Evolutionary conservation across 192 early-diverging fungal genomes (phyloP), one percentile per base, ranked within the genome.

Genomic region (Funneliformis geosporum): DNA sequence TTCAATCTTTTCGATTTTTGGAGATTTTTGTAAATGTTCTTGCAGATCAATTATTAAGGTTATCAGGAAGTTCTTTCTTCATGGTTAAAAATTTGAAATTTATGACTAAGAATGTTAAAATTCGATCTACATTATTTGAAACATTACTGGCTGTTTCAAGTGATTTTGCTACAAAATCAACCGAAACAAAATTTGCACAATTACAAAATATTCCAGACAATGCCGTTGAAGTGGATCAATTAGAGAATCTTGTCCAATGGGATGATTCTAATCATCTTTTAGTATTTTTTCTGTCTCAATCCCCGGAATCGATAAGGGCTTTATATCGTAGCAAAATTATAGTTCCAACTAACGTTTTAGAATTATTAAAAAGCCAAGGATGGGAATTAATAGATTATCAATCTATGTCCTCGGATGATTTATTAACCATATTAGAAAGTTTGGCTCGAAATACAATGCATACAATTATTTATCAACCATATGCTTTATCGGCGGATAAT

Each of bases 251-350:
- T 23, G 73, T 60, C 5, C 73, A 79, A 10, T 79, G 78, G 78
- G 65, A 47, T 33, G 78, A 79, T 73, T 79, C 64, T 18, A 79
- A 79, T 69, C 78, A 79, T 46, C 46, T 79, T 18, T 62, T 79
- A 38, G 78, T 79, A 47, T 79, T 79, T 62, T 79, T 79, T n/a
- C 60, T 71, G 43, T 79, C 78, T 28, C 78, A 69, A 40, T 42
- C 67, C 21, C 67, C 67, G 1, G 67, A 69, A 42, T 69, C 67
- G 3, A 43, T 69, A 40, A 73, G 78, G 0, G 70, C 78, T 6
- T 27, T 79, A 21, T 79, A 79, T 38, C 70, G 78, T 14, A 44
- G 73, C 16, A 67, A 55, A 46, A 16, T 5, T 0, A 67, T 73
- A 59, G 78, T 79, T 16, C 65, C 65, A 18, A 9, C 1, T 8